These are phyloP conservation scores for Stephanodiscus triporus DNA, from an alignment of 108 stramenopile species.

Conservation along the genomic window DNA sequence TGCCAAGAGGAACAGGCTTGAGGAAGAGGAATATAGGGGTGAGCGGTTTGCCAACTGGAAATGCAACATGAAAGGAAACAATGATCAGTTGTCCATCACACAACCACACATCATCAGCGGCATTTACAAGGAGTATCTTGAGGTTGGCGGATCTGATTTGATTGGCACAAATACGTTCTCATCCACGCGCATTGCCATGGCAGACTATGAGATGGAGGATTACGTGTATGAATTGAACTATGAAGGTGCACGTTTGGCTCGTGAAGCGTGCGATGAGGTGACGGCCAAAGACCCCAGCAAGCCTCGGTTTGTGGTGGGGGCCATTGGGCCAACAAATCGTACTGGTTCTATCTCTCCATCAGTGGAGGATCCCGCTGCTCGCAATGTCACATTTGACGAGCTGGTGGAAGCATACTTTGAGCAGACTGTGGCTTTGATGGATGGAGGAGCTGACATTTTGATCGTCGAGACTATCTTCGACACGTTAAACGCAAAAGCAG, in stretches of 20 bases:
- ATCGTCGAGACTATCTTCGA: constrained; percentile 99
- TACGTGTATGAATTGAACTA: constrained; percentile 97
- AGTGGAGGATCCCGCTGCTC: constrained; percentile 92
- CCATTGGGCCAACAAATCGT: constrained; percentile 97
- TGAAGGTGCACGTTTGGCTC: constrained; percentile 90
- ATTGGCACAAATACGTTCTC: constrained; percentile 99
- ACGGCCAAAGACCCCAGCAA: constrained; percentile 92
- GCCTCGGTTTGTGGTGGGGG: constrained; percentile 97
- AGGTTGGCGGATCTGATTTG: constrained; percentile 89
- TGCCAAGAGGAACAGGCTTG: constrained; percentile 88
- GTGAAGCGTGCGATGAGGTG: constrained; percentile 95
- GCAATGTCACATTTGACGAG: constrained; percentile 99
- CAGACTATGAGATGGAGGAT: constrained; percentile 97
- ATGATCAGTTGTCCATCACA: constrained; percentile 95
- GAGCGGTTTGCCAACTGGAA: constrained; percentile 94
- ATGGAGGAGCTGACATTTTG: constrained; percentile 95
- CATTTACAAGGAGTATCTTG: constrained; percentile 95
- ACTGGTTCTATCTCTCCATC: constrained; percentile 97
- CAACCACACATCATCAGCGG: constrained; percentile 95
- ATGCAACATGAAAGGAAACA: constrained; percentile 97
- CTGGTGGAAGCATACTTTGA: constrained; percentile 96
- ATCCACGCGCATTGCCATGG: constrained; percentile 97
- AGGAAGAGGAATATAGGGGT: constrained; percentile 96
- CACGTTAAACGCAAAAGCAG: constrained; percentile 98
- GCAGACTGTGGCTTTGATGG: constrained; percentile 92